Base-by-base conservation (phyloP, 176 grass and related monocot genomes). In the Elymus sibiricus region DNA sequence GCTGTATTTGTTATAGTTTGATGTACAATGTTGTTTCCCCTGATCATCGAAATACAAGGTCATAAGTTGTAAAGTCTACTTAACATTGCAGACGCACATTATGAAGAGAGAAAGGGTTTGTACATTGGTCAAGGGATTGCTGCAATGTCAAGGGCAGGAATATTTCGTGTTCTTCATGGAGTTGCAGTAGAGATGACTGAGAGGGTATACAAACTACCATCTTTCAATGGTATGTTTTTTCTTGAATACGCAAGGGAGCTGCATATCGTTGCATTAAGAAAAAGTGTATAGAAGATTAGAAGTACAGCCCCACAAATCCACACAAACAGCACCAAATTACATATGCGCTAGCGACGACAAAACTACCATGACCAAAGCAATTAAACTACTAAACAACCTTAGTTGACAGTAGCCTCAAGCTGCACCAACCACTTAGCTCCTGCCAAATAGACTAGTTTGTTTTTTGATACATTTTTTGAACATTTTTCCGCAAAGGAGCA, bases 91-190 rank as follows among this genome's bases (percentile, higher is more conserved):
- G 96, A 98, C 92, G 86, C 83, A 27, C 91, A 90, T 61, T 95
- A 98, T 89, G 77, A 94, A 84, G 96, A 90, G 78, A 91, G 96
- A 80, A 93, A 82, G 53, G 91, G 93, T 40, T 63, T 98, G 43
- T 98, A 98, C 66, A 98, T 98, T 79, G 96, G 96, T 59, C 85
- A 94, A 94, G 96, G 93, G 6, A 83, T 63, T 11, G 78, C 93
- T 79, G 88, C 81, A 79, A 89, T 98, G 93, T 98, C 96, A 78
- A 95, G 96, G 78, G 72, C 93, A 82, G 86, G 91, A 32, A 94
- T 98, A 82, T 98, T 98, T 71, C 91, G 93, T 83, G 93, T 92
- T 92, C 64, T 78, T 87, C 85, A 95, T 91, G 96, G 96, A 78
- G 56, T 94, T 67, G 96, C 93, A 65, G 89, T 98, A 62, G 91